phyloP scores from a whole-genome alignment of 257 asterid species.

The Solanum neorickii region DNA sequence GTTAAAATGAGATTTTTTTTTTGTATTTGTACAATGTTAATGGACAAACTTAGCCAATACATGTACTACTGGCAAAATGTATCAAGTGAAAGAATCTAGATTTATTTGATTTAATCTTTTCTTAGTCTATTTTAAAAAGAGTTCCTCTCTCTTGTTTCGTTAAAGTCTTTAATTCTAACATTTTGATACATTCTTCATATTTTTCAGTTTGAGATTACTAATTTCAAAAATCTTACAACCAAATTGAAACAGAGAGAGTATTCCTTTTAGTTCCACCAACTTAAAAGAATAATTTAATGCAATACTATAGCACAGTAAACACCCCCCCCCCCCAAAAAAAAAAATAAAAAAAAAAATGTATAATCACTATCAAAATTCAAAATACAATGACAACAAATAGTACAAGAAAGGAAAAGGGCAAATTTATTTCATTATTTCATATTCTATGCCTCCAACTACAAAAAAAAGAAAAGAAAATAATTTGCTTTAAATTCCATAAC shows the following conservation, averaged over 20 bases:
- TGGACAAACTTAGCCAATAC: not conserved
- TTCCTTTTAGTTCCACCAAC: not conserved
- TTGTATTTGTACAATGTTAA: not conserved
- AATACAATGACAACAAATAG: not conserved
- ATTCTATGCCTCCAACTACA: not conserved
- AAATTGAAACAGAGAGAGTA: not conserved
- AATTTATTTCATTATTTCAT: conserved; percentile 4
- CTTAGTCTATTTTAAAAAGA: not conserved
- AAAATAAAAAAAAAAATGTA: not conserved
- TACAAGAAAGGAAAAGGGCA: not conserved
- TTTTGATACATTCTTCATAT: not conserved
- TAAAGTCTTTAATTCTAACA: not conserved
- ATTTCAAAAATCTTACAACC: not conserved
- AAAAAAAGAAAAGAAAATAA: not conserved
- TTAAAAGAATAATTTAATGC: not conserved
- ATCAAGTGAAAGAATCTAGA: not conserved
- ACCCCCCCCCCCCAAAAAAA: too few species aligned
- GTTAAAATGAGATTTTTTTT: too few species aligned
- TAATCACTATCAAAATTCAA: not conserved
- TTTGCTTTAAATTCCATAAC: not conserved
- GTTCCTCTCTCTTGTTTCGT: not conserved
- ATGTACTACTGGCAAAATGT: not conserved
- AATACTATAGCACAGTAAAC: too few species aligned
- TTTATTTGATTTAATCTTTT: not conserved
- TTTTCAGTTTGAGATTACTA: not conserved